A percentile compares a stretch with the other conserved stretches of the same genome.
phyloP scores from a whole-genome alignment of 768 basidiomycete species.

The Mycena amicta region DNA sequence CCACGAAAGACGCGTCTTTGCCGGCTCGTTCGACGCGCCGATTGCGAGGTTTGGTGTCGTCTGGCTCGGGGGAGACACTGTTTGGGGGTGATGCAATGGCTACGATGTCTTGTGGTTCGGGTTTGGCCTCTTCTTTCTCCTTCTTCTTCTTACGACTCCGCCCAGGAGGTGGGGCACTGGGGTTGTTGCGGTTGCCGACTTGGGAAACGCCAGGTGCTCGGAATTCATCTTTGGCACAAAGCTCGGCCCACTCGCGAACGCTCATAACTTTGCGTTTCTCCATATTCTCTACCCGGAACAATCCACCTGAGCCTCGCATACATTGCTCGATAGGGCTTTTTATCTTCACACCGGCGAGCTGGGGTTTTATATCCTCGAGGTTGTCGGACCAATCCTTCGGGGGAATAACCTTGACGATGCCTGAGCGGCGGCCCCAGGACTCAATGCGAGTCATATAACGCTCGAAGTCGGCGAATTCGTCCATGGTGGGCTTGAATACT shows the following conservation, averaged over 20 bases:
- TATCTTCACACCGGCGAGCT: constrained; percentile 76
- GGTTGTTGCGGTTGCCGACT: constrained; percentile 53
- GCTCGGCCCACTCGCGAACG: constrained; percentile 85
- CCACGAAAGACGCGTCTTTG: constrained; percentile 59
- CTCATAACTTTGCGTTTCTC: constrained; percentile 85
- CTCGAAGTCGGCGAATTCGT: constrained; percentile 92
- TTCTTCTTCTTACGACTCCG: constrained; percentile 49
- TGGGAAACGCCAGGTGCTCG: constrained; percentile 75
- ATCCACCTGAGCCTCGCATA: constrained; percentile 83
- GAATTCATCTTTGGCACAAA: constrained; percentile 71
- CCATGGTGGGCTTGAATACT: constrained; percentile 93
- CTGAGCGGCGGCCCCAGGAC: constrained; percentile 87
- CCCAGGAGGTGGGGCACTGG: constrained; percentile 30
- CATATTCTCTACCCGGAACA: constrained; percentile 89
- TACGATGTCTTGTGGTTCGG: constrained; percentile 43
- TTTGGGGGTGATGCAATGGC: constrained; percentile 44
- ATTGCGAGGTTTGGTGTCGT: constrained; percentile 23
- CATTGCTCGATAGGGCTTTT: constrained; percentile 91
- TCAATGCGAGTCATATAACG: constrained; percentile 85
- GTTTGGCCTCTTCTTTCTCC: constrained; percentile 43
- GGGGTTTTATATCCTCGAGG: constrained; percentile 71
- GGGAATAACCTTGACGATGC: constrained; percentile 95
- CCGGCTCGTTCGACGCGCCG: constrained; percentile 50
- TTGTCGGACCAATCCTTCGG: constrained; percentile 87
- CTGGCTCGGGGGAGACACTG: constrained; percentile 36